phyloP scores from a whole-genome alignment of 208 protist species.

The Leishmania lainsoni region DNA sequence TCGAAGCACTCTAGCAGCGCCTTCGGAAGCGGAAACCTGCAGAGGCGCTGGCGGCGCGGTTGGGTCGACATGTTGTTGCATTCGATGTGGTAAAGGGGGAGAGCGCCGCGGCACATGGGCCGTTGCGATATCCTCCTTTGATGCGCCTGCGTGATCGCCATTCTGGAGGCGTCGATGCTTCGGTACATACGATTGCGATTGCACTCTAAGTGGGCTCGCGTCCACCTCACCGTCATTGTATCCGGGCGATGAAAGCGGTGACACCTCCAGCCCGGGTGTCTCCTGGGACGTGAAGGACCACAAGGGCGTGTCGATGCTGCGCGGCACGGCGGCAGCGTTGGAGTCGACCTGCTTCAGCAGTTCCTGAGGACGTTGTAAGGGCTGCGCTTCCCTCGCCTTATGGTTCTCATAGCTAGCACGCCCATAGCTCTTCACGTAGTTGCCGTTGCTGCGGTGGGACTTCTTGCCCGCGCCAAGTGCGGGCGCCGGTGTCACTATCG shows the following conservation, averaged over 20 bases:
- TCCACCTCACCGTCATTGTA: conserved; percentile 8
- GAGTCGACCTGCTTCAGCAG: conserved; percentile 11
- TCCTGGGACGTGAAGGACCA: not conserved
- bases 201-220: conserved; percentile 23
- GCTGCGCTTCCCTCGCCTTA: conserved; percentile 9
- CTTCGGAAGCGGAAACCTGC: not conserved
- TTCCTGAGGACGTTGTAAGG: conserved; percentile 15
- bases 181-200: conserved; percentile 24
- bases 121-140: not conserved
- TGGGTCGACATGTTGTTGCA: not conserved
- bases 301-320: not conserved
- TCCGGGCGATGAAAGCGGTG: not conserved
- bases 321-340: conserved; percentile 3
- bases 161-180: conserved; percentile 2
- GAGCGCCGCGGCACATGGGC: not conserved
- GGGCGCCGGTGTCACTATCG: conserved; percentile 23
- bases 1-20: not conserved
- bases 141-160: not conserved
- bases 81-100: not conserved
- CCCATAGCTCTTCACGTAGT: conserved; percentile 29
- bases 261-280: not conserved
- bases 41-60: no score
- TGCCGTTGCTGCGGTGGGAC: conserved; percentile 17
- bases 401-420: conserved; percentile 21
- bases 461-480: conserved; percentile 10